Base-by-base conservation (phyloP, 306 rosid species). In the Cucurbita ficifolia region DNA sequence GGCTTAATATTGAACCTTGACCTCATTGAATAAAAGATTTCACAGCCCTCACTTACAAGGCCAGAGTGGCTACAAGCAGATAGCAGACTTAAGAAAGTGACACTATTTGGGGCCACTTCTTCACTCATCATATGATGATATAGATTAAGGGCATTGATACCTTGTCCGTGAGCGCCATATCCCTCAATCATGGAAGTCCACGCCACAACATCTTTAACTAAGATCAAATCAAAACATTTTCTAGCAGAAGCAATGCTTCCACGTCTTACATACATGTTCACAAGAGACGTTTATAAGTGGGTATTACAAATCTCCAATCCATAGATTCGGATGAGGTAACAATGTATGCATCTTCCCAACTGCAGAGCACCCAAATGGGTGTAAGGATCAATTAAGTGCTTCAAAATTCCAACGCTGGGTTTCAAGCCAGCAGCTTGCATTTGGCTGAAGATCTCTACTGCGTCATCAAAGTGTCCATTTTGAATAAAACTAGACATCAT, bases 291-390 rank as follows among this genome's bases (percentile, higher is more conserved):
- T 49, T 49, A 8, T 49, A 51, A 51, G 55, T 82, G 82, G n/a
- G 48, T 40, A 57, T 58, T 58, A 73, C 49, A 57, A 7, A n/a
- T 60, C 76, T 24, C 64, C 74, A 56, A 49, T 46, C 61, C 76
- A 63, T 49, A 17, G 69, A 72, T 74, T 79, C 81, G 82, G 59
- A 83, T 52, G 40, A 88, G 79, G 76, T 75, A 75, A 53, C 84
- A 78, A 75, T 80, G 88, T 17, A 83, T 75, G 39, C 55, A 77
- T 83, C 78, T 83, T 6, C 92, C 92, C 22, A 79, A 75, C 71
- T 78, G 79, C 74, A 87, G 73, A 78, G 85, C 86, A 12, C 92
- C 89, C 22, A 85, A 72, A 75, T 5, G 14, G 53, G 53, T 7
- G 7, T 49, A 49, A 49, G 53, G 18, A 16, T 49, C 53, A 49